Evolutionary conservation across 1,284 basidiomycete genomes (phyloP), one percentile per base, ranked within the genome.

Genomic region (Mrakiaceae sp.): DNA sequence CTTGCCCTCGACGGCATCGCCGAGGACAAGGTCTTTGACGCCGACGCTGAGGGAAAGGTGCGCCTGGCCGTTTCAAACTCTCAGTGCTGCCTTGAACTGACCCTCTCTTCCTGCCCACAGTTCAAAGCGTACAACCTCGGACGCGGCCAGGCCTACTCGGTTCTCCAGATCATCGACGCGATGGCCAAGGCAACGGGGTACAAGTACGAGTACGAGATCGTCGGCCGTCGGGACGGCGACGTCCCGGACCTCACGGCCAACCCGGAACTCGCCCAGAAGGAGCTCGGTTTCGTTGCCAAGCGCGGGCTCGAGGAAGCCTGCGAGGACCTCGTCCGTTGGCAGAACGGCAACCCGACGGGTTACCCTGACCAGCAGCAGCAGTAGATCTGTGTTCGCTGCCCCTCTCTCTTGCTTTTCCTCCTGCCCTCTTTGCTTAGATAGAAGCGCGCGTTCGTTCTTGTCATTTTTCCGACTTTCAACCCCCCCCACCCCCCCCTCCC

Each of bases 121-220:
- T 96, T 81, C 82, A 90, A 94, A 76, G 91, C 90, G 11, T 99
- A 94, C 81, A 98, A 99, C 78, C 84, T 98, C 48, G 96, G 96
- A 58, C 90, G 88, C 74, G 96, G 96, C 52, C 82, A 84, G 66
- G 96, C 95, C 52, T 85, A 92, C 82, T 90, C 87, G 70, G 95
- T 98, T 40, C 81, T 97, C 60, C 85, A 96, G 74, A 98, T 98
- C 76, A 83, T 97, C 65, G 88, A 91, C 62, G 95, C 95, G 12
- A 98, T 99, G 96, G 82, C 82, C 70, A 88, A 89, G 76, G 90
- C 90, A 1, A 90, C 88, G 44, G 90, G 90, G 6, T 89, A 87
- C 71, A 82, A 90, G 66, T 98, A 86, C 81, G 84, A 90, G 78
- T 91, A 87, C 75, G 86, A 92, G 76, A 84, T 98, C 70, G 86